These are phyloP conservation scores for Penicillium canariense DNA, from an alignment of 495 filamentous ascomycete genomes.

Conservation along the genomic window DNA sequence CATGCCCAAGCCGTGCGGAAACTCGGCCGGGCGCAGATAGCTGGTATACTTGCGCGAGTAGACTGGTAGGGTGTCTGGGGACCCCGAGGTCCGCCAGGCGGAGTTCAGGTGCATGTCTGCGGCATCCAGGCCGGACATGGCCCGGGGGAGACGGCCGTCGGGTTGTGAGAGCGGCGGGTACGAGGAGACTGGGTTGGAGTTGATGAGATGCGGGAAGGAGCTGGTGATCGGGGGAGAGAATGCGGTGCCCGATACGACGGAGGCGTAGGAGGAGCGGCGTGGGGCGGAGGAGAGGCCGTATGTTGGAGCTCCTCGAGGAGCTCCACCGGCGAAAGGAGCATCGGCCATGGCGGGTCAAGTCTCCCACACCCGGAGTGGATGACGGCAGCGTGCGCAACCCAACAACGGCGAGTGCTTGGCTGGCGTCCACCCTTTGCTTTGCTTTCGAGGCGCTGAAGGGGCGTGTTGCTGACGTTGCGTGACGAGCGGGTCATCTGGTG, in stretches of 20 bases:
- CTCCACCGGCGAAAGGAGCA: slow-evolving; percentile 48
- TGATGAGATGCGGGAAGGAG: slow-evolving; percentile 62
- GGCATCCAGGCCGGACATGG: slow-evolving; percentile 40
- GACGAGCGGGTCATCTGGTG: slow-evolving; percentile 26
- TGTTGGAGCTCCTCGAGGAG: slow-evolving; percentile 40
- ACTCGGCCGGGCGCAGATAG: slow-evolving; percentile 39
- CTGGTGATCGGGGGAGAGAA: slow-evolving; percentile 46
- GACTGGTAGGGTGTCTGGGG: slow-evolving; percentile 44
- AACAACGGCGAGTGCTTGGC: no score
- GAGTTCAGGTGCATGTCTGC: slow-evolving; percentile 49
- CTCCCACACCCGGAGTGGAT: slow-evolving; percentile 7
- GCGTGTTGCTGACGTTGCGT: slow-evolving; percentile 20
- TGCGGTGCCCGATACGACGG: slow-evolving; percentile 70
- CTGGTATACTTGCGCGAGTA: slow-evolving; percentile 63
- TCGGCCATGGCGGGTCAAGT: slow-evolving; percentile 42
- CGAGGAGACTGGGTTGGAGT: slow-evolving; percentile 40
- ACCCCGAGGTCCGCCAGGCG: slow-evolving; percentile 37
- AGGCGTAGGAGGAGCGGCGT: slow-evolving; percentile 72
- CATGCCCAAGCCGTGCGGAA: slow-evolving; percentile 28
- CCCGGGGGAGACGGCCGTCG: slow-evolving; percentile 36
- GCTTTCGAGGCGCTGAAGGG: background rate
- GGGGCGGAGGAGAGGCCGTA: slow-evolving; percentile 45
- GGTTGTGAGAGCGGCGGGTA: slow-evolving; percentile 37
- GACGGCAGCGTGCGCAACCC: slow-evolving; percentile 2
- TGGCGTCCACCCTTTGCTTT: no score